Percentiles rank a stretch among this genome's conserved stretches.
Evolutionary conservation across 169 alveolate species (phyloP).

Genomic region (Besnoitia besnoiti): DNA sequence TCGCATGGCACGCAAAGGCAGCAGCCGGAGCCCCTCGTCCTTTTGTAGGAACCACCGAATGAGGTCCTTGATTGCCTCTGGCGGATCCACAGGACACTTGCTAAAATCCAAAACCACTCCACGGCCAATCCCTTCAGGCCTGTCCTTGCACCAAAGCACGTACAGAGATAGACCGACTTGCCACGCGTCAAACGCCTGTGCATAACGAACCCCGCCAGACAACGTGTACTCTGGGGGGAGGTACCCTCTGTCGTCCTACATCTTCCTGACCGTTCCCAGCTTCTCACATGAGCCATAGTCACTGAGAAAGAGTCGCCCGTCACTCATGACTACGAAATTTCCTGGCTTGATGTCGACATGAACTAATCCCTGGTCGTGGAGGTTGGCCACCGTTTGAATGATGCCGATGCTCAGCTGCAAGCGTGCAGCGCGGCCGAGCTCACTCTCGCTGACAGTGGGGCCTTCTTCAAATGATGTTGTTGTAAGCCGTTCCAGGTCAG

Average conservation of each 20-base stretch:
- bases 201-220: too few species aligned
- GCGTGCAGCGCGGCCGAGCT: not conserved
- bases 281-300: not conserved
- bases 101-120: not conserved
- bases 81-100: not conserved
- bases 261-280: not conserved
- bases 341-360: not conserved
- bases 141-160: not conserved
- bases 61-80: not conserved
- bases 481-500: not conserved
- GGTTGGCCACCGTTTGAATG: not conserved
- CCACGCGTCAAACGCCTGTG: slow-evolving; percentile 17
- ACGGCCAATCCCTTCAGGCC: not conserved
- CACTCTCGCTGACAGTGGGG: not conserved
- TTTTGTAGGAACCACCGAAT: not conserved
- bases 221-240: not conserved
- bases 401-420: not conserved
- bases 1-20: not conserved
- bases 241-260: not conserved
- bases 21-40: not conserved
- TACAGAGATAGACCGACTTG: not conserved
- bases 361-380: not conserved
- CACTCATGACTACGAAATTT: not conserved
- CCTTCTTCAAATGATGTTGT: not conserved
- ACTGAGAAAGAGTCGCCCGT: not conserved